Evolutionary conservation across 2,329 filamentous ascomycete genomes (phyloP).

Genomic region (Exserohilum rostratum): DNA sequence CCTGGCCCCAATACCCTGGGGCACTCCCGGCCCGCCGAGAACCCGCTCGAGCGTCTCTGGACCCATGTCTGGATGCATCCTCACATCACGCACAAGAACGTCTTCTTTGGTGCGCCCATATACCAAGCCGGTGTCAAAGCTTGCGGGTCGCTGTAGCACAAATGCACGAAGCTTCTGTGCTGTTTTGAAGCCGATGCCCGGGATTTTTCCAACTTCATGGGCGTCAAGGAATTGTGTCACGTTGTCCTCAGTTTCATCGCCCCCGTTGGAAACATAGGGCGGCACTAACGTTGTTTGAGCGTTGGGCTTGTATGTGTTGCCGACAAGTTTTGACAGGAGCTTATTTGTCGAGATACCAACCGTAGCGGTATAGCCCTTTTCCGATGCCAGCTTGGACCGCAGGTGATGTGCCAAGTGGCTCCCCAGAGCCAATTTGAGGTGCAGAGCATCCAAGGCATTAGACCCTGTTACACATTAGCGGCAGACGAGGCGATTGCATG

Average conservation of each 20-base stretch:
- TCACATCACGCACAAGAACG: conserved; percentile 70
- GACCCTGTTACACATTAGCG: conserved; percentile 27
- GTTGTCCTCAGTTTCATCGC: conserved; percentile 49
- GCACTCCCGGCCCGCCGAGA: conserved; percentile 71
- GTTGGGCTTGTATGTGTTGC: conserved; percentile 82
- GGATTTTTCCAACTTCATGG: conserved; percentile 79
- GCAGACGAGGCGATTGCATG: not conserved
- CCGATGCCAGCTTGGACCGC: conserved; percentile 72
- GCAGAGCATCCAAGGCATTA: conserved; percentile 47
- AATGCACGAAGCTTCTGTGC: conserved; percentile 69
- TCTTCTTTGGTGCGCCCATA: conserved; percentile 60
- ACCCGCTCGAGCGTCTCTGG: conserved; percentile 70
- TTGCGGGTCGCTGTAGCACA: conserved; percentile 57
- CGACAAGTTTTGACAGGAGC: conserved; percentile 81
- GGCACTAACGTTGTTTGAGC: conserved; percentile 84
- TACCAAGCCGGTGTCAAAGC: conserved; percentile 53
- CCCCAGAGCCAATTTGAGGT: conserved; percentile 71
- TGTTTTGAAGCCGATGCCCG: conserved; percentile 84
- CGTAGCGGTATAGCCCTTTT: conserved; percentile 84
- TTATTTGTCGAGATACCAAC: conserved; percentile 90
- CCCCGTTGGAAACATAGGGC: conserved; percentile 54
- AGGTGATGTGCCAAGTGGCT: conserved; percentile 82
- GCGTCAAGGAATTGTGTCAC: conserved; percentile 73
- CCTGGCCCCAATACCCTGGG: conserved; percentile 72
- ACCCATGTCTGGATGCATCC: conserved; percentile 67